Base-by-base conservation (phyloP, 148 eudicot species). In the Rhododendron simsii region DNA sequence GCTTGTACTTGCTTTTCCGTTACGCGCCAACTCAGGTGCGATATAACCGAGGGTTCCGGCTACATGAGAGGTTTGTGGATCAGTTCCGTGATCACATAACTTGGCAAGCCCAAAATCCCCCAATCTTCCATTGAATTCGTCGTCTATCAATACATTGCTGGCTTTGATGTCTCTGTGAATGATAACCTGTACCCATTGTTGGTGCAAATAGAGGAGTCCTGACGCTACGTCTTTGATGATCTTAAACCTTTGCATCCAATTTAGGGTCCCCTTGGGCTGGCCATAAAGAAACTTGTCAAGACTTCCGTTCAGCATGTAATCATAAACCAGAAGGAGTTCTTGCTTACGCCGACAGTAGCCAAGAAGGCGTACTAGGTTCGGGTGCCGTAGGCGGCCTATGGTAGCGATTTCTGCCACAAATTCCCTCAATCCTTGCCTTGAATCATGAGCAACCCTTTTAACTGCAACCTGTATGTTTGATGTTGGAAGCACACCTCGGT, bases 361-460 rank as follows among this genome's bases (percentile, higher is more conserved):
- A 81, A 81, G 65, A 3, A 80, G 82, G 16, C 65, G 37, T 0
- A 80, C 82, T 28, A 80, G 37, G 61, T 81, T 81, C 1, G 45
- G n/a, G 65, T 53, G 83, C 2, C 65, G 23, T 18, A 81, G 41
- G 63, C 45, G 41, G 41, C 83, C 83, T 28, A 81, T 81, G 63
- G 83, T 81, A 7, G 83, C 65, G 10, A 81, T 81, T 81, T 81
- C 83, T 51, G 83, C 83, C 37, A 81, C 83, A 81, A 81, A 81
- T 48, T 81, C 83, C 63, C 63, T 81, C 67, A 81, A 30, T 33
- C 65, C 65, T 81, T 81, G 65, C 37, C 83, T 81, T 2, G 83
- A 81, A 14, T 53, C 63, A 11, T 53, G 83, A 4, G 65, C 63
- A 81, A 81, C 41, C 30, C 83, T 51, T 53, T 53, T 81, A 1